Evolutionary conservation across 345 rosid genomes (phyloP).

Genomic region (Linum usitatissimum): DNA sequence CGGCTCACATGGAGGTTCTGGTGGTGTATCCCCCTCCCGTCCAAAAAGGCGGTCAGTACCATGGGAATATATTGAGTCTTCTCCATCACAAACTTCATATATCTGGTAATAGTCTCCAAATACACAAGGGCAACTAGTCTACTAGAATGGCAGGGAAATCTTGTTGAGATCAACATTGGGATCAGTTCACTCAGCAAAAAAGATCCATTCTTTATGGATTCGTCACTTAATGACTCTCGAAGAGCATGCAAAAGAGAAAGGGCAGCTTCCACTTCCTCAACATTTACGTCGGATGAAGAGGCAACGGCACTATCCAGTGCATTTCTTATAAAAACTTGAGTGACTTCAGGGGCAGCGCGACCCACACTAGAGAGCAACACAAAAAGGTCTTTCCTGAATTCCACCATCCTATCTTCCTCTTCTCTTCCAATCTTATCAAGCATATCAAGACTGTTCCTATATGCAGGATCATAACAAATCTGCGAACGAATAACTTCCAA

Average conservation of each 20-base stretch:
- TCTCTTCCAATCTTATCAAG: constrained; percentile 80
- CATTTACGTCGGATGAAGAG: constrained; percentile 52
- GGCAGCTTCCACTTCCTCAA: constrained; percentile 93
- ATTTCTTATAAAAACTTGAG: constrained; percentile 63
- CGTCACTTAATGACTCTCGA: constrained; percentile 81
- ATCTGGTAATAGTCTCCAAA: constrained; percentile 70
- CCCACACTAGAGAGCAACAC: constrained; percentile 70
- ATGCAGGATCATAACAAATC: constrained; percentile 62
- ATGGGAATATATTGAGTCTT: constrained; percentile 52
- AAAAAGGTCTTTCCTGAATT: constrained; percentile 73
- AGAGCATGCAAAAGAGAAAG: constrained; percentile 82
- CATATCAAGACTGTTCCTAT: constrained; percentile 54
- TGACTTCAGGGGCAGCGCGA: constrained; percentile 76
- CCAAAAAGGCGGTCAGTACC: constrained; percentile 79
- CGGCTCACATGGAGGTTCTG: constrained; percentile 62
- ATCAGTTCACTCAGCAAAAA: constrained; percentile 63
- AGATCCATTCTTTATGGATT: constrained; percentile 52
- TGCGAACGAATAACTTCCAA: constrained; percentile 70
- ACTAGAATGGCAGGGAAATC: constrained; percentile 75
- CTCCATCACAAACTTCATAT: constrained; percentile 76
- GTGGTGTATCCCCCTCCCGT: constrained; percentile 92
- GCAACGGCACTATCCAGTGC: constrained; percentile 53
- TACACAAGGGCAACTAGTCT: constrained; percentile 81
- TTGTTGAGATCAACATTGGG: constrained; percentile 61
- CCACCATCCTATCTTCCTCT: constrained; percentile 84